Evolutionary conservation across 768 basidiomycete genomes (phyloP).

Genomic region (Terana coerulea): DNA sequence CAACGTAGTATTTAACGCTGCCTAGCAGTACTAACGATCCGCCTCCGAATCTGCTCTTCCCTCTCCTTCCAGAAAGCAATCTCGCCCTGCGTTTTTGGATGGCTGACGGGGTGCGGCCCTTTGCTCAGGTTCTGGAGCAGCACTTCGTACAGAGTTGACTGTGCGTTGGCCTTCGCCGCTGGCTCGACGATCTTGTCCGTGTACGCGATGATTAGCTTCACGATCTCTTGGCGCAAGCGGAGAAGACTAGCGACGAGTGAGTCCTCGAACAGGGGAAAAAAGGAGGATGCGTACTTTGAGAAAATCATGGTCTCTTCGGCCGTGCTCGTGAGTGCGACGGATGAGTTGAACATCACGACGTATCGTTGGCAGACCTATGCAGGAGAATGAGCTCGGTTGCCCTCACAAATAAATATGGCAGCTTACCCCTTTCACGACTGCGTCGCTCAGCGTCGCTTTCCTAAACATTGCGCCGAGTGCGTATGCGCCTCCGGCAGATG

Average conservation of each 20-base stretch:
- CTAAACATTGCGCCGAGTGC: conserved; percentile 4
- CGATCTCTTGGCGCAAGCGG: conserved; percentile 81
- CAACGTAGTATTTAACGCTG: conserved; percentile 13
- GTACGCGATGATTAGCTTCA: conserved; percentile 71
- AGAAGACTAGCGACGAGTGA: conserved; percentile 50
- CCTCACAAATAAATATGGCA: conserved; percentile 15
- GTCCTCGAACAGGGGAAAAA: not conserved
- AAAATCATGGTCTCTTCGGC: conserved; percentile 97
- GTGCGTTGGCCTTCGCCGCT: conserved; percentile 59
- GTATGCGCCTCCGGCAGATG: conserved; percentile 6
- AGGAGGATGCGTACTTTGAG: conserved; percentile 60
- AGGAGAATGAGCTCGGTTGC: not conserved
- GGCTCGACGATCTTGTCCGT: conserved; percentile 62
- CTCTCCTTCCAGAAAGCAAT: conserved; percentile 83
- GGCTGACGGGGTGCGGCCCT: conserved; percentile 66
- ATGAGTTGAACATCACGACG: conserved; percentile 73
- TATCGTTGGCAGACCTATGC: conserved; percentile 72
- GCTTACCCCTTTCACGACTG: conserved; percentile 12
- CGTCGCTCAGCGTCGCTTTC: conserved; percentile 3
- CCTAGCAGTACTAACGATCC: conserved; percentile 21
- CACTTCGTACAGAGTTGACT: conserved; percentile 69
- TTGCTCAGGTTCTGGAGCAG: conserved; percentile 72
- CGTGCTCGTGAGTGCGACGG: conserved; percentile 75
- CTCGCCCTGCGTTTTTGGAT: conserved; percentile 84
- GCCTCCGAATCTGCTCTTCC: conserved; percentile 68